Conservation (phyloP, 257 asterid species). For the Jacaranda mimosifolia region DNA sequence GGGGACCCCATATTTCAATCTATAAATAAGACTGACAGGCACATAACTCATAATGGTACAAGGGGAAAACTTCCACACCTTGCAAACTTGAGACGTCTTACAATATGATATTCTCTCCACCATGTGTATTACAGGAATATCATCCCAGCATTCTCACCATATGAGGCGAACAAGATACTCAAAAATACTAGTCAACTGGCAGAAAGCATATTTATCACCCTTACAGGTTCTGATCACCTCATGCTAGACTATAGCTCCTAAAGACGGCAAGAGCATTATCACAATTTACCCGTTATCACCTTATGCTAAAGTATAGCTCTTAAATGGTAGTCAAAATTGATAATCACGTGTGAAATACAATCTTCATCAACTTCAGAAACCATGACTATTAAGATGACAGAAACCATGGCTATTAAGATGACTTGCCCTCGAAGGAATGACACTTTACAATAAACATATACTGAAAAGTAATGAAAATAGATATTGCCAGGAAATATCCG, state of each 20-base stretch:
- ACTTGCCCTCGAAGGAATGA: background rate
- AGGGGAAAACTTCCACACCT: background rate
- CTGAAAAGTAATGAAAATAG: background rate
- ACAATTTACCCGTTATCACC: background rate
- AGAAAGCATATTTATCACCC: slow-evolving; percentile 9
- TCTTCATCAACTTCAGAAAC: slow-evolving; percentile 14
- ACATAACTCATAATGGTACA: background rate
- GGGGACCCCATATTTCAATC: slow-evolving; percentile 5
- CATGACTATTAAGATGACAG: background rate
- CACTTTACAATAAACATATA: background rate
- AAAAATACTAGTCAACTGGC: slow-evolving; percentile 4
- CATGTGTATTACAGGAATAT: background rate
- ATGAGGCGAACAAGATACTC: background rate
- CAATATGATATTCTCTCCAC: slow-evolving; percentile 10
- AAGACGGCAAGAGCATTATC: no score
- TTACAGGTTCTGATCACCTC: background rate
- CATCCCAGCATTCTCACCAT: background rate
- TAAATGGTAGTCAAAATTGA: background rate
- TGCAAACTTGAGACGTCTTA: slow-evolving; percentile 24
- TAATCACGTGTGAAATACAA: background rate
- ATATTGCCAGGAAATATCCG: background rate
- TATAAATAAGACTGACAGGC: background rate
- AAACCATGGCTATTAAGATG: background rate
- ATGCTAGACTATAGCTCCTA: background rate
- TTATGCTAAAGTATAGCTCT: background rate